These are phyloP conservation scores for Limtongia smithiae DNA, from an alignment of 805 yeast genomes.

Conservation along the genomic window DNA sequence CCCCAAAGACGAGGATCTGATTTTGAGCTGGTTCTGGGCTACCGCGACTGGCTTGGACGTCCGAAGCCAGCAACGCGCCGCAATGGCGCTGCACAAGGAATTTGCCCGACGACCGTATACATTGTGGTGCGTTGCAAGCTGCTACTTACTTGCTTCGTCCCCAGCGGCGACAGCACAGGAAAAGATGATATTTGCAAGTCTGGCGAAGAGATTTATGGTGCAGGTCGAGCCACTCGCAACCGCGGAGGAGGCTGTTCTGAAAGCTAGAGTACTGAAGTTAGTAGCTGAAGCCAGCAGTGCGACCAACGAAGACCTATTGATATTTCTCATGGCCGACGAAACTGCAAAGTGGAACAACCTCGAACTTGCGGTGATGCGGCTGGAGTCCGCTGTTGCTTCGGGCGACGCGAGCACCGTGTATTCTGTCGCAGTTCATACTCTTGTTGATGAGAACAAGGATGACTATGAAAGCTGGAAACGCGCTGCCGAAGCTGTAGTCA, in stretches of 20 bases:
- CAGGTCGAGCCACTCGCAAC: conserved; percentile 49
- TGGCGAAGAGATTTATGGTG: conserved; percentile 59
- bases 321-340: conserved; percentile 29
- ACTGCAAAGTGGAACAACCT: conserved; percentile 46
- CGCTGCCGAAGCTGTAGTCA: conserved; percentile 46
- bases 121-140: conserved; percentile 18
- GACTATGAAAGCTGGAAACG: conserved; percentile 75
- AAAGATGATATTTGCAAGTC: conserved; percentile 50
- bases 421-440: conserved; percentile 41
- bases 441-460: conserved; percentile 51
- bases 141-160: conserved; percentile 31
- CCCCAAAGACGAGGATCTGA: conserved; percentile 22
- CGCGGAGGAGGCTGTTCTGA: conserved; percentile 66
- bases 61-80: conserved; percentile 27
- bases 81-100: conserved; percentile 27
- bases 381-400: conserved; percentile 43
- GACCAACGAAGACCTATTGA: conserved; percentile 40
- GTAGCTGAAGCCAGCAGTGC: neutral
- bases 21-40: conserved; percentile 25
- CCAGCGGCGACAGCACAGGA: conserved; percentile 45
- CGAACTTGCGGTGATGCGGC: conserved; percentile 49
- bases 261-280: conserved; percentile 46
- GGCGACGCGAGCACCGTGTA: conserved; percentile 47
- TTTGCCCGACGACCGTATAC: conserved; percentile 16
- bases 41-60: conserved; percentile 25